Evolutionary conservation across 2,329 filamentous ascomycete genomes (phyloP).

Genomic region (Madurella mycetomatis): DNA sequence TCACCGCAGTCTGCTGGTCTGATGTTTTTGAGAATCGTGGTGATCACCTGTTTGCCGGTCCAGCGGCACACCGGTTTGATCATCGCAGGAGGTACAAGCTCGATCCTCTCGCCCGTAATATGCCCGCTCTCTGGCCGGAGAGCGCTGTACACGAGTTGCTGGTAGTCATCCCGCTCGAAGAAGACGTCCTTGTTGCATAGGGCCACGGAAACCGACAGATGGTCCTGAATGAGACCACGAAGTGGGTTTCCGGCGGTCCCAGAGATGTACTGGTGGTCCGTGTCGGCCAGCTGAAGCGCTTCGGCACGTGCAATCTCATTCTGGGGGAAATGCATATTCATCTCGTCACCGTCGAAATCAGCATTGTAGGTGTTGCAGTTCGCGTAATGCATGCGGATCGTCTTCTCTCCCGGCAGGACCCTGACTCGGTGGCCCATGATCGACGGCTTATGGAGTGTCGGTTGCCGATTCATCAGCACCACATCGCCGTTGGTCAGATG

Average conservation of each 20-base stretch:
- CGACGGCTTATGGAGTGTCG: conserved; percentile 94
- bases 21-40: conserved; percentile 89
- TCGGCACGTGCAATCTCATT: conserved; percentile 93
- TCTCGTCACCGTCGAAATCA: conserved; percentile 98
- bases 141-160: conserved; percentile 88
- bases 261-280: conserved; percentile 94
- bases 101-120: conserved; percentile 75
- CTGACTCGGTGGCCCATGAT: conserved; percentile 97
- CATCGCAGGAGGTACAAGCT: conserved; percentile 75
- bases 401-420: conserved; percentile 90
- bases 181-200: conserved; percentile 90
- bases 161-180: conserved; percentile 82
- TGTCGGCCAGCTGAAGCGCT: conserved; percentile 88
- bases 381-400: conserved; percentile 98
- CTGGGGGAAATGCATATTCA: conserved; percentile 99
- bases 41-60: conserved; percentile 96
- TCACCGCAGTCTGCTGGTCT: conserved; percentile 70
- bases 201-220: conserved; percentile 89
- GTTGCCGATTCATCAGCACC: conserved; percentile 97
- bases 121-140: conserved; percentile 87
- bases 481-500: conserved; percentile 96
- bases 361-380: conserved; percentile 99
- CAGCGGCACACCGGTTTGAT: conserved; percentile 77
- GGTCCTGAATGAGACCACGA: conserved; percentile 95
- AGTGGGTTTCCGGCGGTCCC: conserved; percentile 90